These are phyloP conservation scores for Cyclocybe aegerita DNA, from an alignment of 768 basidiomycete species.

Conservation along the genomic window DNA sequence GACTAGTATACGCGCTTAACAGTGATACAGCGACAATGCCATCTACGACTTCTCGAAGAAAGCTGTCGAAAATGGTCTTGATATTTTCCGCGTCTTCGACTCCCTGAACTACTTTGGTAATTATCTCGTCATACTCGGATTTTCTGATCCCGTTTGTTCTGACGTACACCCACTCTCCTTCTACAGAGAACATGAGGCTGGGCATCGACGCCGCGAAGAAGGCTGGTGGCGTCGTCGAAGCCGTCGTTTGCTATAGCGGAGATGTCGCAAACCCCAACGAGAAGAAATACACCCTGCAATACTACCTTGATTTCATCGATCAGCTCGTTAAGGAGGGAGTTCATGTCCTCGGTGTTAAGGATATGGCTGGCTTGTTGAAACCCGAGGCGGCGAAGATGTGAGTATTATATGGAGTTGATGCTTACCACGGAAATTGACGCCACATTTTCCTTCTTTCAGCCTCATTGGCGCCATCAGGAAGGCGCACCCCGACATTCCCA, in stretches of 20 bases:
- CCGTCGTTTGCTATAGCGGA: slow-evolving; percentile 97
- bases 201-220: slow-evolving; percentile 99
- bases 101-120: slow-evolving; percentile 97
- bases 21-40: slow-evolving; percentile 76
- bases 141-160: neutral
- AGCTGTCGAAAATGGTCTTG: slow-evolving; percentile 98
- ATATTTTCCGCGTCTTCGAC: slow-evolving; percentile 99
- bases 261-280: slow-evolving; percentile 94
- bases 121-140: slow-evolving; percentile 22
- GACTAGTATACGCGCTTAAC: slow-evolving; percentile 10
- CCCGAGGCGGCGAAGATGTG: slow-evolving; percentile 91
- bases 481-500: slow-evolving; percentile 96
- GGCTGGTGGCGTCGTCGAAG: slow-evolving; percentile 97
- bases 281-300: slow-evolving; percentile 95
- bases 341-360: slow-evolving; percentile 96
- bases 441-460: slow-evolving; percentile 35
- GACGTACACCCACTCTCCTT: slow-evolving; percentile 2
- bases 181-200: slow-evolving; percentile 76
- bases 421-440: neutral
- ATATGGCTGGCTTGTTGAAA: slow-evolving; percentile 97
- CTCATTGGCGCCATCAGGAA: slow-evolving; percentile 93
- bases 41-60: slow-evolving; percentile 99
- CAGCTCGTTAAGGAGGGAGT: slow-evolving; percentile 93
- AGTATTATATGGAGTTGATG: slow-evolving; percentile 23
- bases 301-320: slow-evolving; percentile 95